Conservation (phyloP, 1,284 basidiomycete species). For the Fomitopsis palustris region DNA sequence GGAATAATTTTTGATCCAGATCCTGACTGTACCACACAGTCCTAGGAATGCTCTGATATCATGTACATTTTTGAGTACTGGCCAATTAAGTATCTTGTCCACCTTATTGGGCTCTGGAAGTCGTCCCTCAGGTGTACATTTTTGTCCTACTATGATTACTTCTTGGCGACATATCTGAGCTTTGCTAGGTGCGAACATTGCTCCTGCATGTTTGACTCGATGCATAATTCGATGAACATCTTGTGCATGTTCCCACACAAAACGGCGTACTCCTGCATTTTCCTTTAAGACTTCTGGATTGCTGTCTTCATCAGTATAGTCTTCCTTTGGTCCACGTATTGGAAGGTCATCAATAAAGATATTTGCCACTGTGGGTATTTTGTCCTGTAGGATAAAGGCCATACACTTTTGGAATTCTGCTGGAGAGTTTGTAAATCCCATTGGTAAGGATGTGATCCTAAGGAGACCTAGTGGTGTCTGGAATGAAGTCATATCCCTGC, state of each 20-base stretch:
- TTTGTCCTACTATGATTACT: constrained; percentile 25
- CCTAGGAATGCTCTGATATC: constrained; percentile 28
- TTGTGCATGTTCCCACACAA: constrained; percentile 30
- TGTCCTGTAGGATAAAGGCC: constrained; percentile 28
- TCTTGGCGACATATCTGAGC: constrained; percentile 10
- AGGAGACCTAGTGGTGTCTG: constrained; percentile 16
- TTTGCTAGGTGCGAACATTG: constrained; percentile 20
- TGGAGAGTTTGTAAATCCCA: constrained; percentile 37
- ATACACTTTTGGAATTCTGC: constrained; percentile 32
- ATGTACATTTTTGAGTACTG: constrained; percentile 6
- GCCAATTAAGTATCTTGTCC: constrained; percentile 27
- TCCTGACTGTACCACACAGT: constrained; percentile 20
- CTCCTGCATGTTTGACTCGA: constrained; percentile 22
- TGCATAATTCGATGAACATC: constrained; percentile 30
- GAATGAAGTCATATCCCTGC: constrained; percentile 23
- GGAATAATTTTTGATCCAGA: constrained; percentile 30
- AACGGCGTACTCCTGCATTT: constrained; percentile 24
- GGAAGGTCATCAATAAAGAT: constrained; percentile 3
- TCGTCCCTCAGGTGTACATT: constrained; percentile 22
- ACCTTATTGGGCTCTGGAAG: constrained; percentile 22
- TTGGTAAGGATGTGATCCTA: constrained; percentile 25
- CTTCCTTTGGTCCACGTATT: constrained; percentile 9
- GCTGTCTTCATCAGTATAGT: not conserved
- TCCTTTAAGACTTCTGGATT: not conserved
- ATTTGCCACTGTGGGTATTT: constrained; percentile 22